Percentiles rank a stretch among this genome's conserved stretches.
Evolutionary conservation across 2,329 filamentous ascomycete species (phyloP).

Genomic region (Pseudocercospora fuligena): DNA sequence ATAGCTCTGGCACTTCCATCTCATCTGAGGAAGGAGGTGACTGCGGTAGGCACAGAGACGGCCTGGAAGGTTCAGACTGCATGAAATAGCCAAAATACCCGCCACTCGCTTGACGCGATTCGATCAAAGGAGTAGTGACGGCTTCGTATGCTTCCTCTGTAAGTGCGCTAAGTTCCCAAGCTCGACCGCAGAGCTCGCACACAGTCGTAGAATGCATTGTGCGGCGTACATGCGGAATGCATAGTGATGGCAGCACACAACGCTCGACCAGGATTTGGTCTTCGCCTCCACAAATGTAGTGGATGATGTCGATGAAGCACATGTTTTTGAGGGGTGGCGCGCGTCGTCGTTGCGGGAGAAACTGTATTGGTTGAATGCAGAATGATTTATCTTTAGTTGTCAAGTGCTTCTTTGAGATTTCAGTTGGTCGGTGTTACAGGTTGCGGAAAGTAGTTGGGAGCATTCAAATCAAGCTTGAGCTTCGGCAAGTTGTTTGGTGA

Average conservation of each 20-base stretch:
- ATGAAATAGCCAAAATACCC: conserved; percentile 16
- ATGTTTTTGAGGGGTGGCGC: not conserved
- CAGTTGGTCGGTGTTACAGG: not conserved
- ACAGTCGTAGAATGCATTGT: conserved; percentile 18
- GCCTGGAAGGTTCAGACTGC: not conserved
- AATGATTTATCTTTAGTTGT: not conserved
- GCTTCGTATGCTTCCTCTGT: conserved; percentile 20
- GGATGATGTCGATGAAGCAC: conserved; percentile 24
- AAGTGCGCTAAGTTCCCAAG: conserved; percentile 19
- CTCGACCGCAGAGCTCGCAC: conserved; percentile 23
- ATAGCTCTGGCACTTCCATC: not conserved
- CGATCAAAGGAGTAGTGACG: conserved; percentile 15
- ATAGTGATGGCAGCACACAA: conserved; percentile 14
- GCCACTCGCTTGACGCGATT: not conserved
- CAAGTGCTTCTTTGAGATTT: not conserved
- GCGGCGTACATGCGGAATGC: conserved; percentile 17
- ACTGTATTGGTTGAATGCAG: not conserved
- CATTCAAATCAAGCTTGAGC: conserved; percentile 7
- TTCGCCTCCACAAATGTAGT: conserved; percentile 25
- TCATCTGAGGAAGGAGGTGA: not conserved
- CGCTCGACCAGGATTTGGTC: conserved; percentile 16
- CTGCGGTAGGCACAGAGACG: not conserved
- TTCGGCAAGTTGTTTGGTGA: conserved; percentile 7
- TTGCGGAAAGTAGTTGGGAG: not conserved
- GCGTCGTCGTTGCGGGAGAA: not conserved